A percentile compares a stretch with the other conserved stretches of the same genome.
phyloP scores from a whole-genome alignment of 176 grass and related monocot species.

The Oryza nivara region DNA sequence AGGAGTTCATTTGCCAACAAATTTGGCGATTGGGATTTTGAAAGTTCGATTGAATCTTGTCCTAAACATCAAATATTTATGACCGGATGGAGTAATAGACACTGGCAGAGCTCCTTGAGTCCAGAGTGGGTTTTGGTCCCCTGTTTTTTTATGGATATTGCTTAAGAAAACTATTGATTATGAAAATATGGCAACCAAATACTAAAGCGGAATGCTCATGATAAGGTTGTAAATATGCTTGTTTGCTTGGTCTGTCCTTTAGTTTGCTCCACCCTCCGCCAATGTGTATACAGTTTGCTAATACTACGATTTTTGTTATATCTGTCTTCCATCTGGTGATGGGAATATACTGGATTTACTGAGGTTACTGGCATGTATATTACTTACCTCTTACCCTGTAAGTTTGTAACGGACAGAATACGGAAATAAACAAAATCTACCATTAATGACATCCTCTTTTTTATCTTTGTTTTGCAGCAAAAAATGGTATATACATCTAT shows the following conservation, averaged over 20 bases:
- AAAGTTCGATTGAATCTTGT: no score
- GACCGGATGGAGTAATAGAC: background rate
- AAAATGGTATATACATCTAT: constrained; percentile 94
- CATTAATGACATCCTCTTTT: background rate
- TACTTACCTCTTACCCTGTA: constrained; percentile 17
- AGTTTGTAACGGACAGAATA: background rate
- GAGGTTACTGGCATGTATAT: constrained; percentile 27
- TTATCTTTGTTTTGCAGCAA: constrained; percentile 55
- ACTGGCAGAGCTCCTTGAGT: background rate
- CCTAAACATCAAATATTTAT: no score
- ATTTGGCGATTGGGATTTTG: no score
- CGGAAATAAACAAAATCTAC: background rate
- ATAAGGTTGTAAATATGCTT: background rate
- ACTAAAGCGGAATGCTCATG: background rate
- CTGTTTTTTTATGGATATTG: background rate
- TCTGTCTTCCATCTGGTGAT: background rate
- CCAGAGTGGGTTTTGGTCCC: background rate
- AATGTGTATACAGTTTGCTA: background rate
- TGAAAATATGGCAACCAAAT: background rate
- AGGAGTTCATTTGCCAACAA: no score
- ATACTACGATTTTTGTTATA: background rate
- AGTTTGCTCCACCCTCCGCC: background rate
- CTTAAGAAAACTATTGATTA: background rate
- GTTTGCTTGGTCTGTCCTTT: background rate
- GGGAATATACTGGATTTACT: background rate